These are phyloP conservation scores for Citrus hindsii DNA, from an alignment of 345 rosid genomes.

Conservation along the genomic window DNA sequence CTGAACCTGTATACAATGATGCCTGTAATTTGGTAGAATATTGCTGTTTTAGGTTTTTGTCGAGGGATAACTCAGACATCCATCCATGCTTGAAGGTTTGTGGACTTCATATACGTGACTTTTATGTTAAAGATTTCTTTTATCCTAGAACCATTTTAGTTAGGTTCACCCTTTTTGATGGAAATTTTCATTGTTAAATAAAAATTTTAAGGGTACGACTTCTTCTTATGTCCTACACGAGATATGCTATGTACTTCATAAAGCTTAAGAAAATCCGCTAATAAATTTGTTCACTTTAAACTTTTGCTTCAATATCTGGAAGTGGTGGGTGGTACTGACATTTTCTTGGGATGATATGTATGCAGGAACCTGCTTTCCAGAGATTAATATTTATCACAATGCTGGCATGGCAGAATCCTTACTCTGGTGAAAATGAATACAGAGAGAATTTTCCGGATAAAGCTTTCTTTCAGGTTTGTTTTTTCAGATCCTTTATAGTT, in stretches of 20 bases:
- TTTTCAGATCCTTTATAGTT: background rate
- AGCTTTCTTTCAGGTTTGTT: slow-evolving; percentile 62
- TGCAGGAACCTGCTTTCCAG: slow-evolving; percentile 92
- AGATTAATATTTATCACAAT: slow-evolving; percentile 84
- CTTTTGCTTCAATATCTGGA: background rate
- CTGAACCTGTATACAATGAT: slow-evolving; percentile 51
- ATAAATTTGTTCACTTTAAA: background rate
- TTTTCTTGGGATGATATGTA: slow-evolving; percentile 5
- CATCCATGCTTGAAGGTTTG: slow-evolving; percentile 88
- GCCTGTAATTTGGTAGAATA: slow-evolving; percentile 84
- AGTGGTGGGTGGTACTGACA: background rate
- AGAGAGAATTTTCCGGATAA: slow-evolving; percentile 28
- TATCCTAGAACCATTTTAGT: background rate
- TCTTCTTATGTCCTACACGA: background rate
- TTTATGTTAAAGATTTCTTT: slow-evolving; percentile 3
- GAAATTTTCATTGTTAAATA: background rate
- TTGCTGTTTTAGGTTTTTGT: slow-evolving; percentile 90
- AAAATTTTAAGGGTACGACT: background rate
- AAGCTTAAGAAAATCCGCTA: background rate
- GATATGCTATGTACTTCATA: background rate
- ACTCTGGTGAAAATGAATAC: slow-evolving; percentile 36
- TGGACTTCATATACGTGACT: background rate
- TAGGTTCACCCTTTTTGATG: background rate
- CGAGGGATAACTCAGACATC: slow-evolving; percentile 69
- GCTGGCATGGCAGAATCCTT: slow-evolving; percentile 95